phyloP scores from a whole-genome alignment of 257 asterid species.

The Scutellaria minor region DNA sequence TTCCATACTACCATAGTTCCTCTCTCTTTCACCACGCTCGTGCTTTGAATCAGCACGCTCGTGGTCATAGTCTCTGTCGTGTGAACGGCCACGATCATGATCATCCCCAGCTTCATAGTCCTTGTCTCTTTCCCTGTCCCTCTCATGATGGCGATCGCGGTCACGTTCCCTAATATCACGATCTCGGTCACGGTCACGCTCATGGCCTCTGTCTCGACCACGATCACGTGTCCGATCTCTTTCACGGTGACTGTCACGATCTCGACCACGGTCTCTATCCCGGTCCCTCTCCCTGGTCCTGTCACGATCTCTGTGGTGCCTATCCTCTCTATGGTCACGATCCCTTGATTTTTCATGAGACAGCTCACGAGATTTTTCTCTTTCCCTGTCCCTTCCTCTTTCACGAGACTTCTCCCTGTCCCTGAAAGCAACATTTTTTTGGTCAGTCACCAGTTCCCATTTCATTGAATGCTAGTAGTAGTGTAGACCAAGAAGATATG shows the following conservation, averaged over 20 bases:
- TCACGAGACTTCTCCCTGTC: conserved; percentile 93
- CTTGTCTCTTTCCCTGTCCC: conserved; percentile 54
- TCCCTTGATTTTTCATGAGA: conserved; percentile 82
- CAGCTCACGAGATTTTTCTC: conserved; percentile 72
- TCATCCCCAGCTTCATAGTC: conserved; percentile 55
- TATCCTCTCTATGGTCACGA: conserved; percentile 85
- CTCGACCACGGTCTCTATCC: conserved; percentile 67
- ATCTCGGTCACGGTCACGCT: conserved; percentile 44
- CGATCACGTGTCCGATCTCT: conserved; percentile 65
- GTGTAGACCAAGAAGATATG: neutral
- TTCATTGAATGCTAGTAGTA: neutral
- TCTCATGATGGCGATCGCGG: conserved; percentile 55
- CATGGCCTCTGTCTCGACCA: conserved; percentile 54
- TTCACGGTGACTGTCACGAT: conserved; percentile 59
- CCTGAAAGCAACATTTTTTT: conserved; percentile 38
- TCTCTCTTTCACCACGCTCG: conserved; percentile 50
- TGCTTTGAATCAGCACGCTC: conserved; percentile 52
- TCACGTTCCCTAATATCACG: conserved; percentile 37
- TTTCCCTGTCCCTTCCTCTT: conserved; percentile 70
- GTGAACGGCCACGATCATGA: conserved; percentile 61
- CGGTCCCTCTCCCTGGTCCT: conserved; percentile 68
- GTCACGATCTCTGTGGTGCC: conserved; percentile 90
- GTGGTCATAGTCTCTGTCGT: conserved; percentile 51
- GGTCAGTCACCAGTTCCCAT: conserved; percentile 15
- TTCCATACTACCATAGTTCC: conserved; percentile 46